Conservation (phyloP, 2,329 filamentous ascomycete species). For the Aspergillus alliaceus region DNA sequence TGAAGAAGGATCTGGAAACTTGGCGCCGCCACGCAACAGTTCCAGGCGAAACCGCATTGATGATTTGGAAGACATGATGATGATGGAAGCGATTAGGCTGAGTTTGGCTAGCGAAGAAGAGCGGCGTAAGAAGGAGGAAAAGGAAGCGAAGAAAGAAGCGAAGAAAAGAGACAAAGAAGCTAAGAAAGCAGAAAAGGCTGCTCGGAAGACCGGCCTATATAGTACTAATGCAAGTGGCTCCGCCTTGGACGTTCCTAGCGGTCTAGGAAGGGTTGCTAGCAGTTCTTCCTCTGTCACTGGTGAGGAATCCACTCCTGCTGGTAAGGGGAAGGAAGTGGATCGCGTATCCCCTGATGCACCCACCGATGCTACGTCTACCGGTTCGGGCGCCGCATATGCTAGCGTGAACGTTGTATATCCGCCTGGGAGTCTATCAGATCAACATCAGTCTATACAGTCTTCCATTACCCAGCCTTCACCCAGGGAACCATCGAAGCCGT, state of each 20-base stretch:
- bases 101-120: constrained; percentile 94
- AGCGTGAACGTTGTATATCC: constrained; percentile 21
- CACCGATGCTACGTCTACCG: constrained; percentile 4
- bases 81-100: constrained; percentile 90
- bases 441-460: constrained; percentile 19
- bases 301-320: constrained; percentile 38
- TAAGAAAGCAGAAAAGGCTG: constrained; percentile 68
- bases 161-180: constrained; percentile 85
- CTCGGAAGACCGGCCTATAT: constrained; percentile 62
- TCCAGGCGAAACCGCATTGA: constrained; percentile 68
- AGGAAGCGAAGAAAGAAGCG: constrained; percentile 75
- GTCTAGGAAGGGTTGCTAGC: constrained; percentile 37
- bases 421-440: constrained; percentile 16
- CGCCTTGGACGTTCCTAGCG: constrained; percentile 51
- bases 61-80: constrained; percentile 96
- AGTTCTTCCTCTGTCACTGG: constrained; percentile 36
- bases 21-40: constrained; percentile 48
- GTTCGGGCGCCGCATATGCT: constrained; percentile 36
- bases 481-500: constrained; percentile 60
- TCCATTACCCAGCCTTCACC: constrained; percentile 23
- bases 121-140: constrained; percentile 79
- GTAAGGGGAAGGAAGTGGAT: constrained; percentile 72
- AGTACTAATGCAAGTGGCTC: constrained; percentile 61
- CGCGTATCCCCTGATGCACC: constrained; percentile 40
- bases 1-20: constrained; percentile 33